These are phyloP conservation scores for Solanum pimpinellifolium DNA, from an alignment of 257 asterid genomes.

Conservation along the genomic window DNA sequence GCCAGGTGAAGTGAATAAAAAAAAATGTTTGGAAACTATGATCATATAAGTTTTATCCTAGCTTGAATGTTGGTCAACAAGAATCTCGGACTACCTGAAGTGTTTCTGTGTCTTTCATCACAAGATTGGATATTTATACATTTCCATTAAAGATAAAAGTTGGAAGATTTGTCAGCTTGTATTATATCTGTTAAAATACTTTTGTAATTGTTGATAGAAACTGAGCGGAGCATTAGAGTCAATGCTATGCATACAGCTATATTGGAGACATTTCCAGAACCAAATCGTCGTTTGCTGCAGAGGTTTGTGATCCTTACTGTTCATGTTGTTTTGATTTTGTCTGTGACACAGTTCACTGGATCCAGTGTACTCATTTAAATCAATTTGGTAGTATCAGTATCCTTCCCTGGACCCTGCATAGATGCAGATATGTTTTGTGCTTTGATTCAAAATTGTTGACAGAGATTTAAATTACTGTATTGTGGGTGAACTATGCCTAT, in stretches of 20 bases:
- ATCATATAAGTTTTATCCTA: background rate
- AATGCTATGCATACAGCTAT: constrained; percentile 85
- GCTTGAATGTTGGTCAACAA: background rate
- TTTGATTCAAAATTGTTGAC: background rate
- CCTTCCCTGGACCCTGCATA: background rate
- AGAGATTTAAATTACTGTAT: background rate
- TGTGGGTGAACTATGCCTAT: background rate
- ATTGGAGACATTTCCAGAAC: constrained; percentile 98
- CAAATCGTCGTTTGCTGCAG: constrained; percentile 86
- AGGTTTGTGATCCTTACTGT: constrained; percentile 34
- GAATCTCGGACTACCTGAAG: background rate
- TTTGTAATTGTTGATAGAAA: constrained; percentile 39
- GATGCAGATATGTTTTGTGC: background rate
- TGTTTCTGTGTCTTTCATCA: background rate
- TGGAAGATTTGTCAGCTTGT: background rate
- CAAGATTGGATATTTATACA: background rate
- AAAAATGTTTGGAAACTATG: background rate
- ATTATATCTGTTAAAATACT: background rate
- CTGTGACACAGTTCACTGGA: background rate
- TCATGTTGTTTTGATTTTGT: background rate
- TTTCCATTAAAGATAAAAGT: background rate
- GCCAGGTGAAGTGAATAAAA: background rate
- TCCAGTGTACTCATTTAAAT: background rate
- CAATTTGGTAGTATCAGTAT: background rate
- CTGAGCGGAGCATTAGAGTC: constrained; percentile 73